A percentile compares a stretch with the other conserved stretches of the same genome.
Evolutionary conservation across 192 early-diverging fungal species (phyloP).

Genomic region (Backusella westeae): DNA sequence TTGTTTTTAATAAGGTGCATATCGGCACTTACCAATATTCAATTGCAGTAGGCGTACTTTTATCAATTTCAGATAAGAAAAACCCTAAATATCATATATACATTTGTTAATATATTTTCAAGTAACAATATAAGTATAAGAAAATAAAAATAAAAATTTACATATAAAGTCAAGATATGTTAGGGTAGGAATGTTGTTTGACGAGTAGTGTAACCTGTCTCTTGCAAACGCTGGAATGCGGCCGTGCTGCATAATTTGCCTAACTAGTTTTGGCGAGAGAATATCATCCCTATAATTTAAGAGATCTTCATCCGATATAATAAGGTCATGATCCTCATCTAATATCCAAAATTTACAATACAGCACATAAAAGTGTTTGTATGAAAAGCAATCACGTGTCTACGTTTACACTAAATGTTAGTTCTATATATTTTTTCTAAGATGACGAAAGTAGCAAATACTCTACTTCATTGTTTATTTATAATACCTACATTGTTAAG

Average conservation of each 20-base stretch:
- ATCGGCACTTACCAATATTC: conserved; percentile 34
- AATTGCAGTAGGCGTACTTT: conserved; percentile 30
- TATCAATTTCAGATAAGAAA: conserved; percentile 36
- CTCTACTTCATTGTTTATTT: neutral
- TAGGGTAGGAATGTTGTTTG: neutral
- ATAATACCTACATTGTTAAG: conserved; percentile 55
- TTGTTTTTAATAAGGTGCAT: neutral
- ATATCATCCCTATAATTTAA: conserved; percentile 68
- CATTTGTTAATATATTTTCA: neutral
- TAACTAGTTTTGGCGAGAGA: conserved; percentile 66
- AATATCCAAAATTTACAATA: conserved; percentile 98
- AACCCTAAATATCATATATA: conserved; percentile 30
- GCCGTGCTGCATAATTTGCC: conserved; percentile 74
- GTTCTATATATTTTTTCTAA: neutral
- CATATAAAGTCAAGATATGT: conserved; percentile 42
- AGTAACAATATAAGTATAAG: neutral
- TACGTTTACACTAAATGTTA: conserved; percentile 37
- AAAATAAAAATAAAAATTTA: conserved; percentile 15
- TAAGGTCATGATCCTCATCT: conserved; percentile 85
- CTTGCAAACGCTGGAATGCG: conserved; percentile 28
- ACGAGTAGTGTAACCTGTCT: neutral
- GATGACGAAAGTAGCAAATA: neutral
- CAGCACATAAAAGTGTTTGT: conserved; percentile 97
- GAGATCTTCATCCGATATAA: conserved; percentile 69
- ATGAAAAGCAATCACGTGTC: conserved; percentile 86